phyloP scores from a whole-genome alignment of 1,284 basidiomycete genomes.

The Trichosporon inkin region DNA sequence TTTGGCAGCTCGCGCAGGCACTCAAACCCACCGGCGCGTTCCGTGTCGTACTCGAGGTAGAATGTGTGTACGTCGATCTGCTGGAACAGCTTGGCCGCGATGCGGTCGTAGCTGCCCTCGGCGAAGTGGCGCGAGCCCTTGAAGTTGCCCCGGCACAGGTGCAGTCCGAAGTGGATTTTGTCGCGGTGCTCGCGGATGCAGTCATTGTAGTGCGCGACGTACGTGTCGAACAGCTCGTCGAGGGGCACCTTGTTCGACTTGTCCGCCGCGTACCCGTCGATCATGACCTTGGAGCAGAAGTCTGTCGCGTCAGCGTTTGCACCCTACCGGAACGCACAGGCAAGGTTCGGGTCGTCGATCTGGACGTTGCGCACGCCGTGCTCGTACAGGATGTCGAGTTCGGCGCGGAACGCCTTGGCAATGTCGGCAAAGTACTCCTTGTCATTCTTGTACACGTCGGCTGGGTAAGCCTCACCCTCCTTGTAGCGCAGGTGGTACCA shows the following conservation, averaged over 20 bases:
- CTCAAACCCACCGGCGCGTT: constrained; percentile 65
- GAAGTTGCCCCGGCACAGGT: constrained; percentile 74
- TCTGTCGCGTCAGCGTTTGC: constrained; percentile 19
- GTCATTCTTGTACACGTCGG: constrained; percentile 27
- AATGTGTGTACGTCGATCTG: constrained; percentile 69
- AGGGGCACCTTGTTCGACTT: constrained; percentile 59
- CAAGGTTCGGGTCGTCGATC: constrained; percentile 60
- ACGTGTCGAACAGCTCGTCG: constrained; percentile 62
- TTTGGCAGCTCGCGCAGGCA: constrained; percentile 63
- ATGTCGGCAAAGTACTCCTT: constrained; percentile 57
- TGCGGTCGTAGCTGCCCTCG: constrained; percentile 68
- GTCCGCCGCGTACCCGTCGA: constrained; percentile 55
- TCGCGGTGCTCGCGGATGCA: constrained; percentile 58
- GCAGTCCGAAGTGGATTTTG: constrained; percentile 66
- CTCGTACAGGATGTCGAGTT: constrained; percentile 67
- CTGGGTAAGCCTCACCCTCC: constrained; percentile 30
- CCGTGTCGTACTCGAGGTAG: constrained; percentile 72
- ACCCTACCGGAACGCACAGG: too few relatives aligned
- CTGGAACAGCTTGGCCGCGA: constrained; percentile 66
- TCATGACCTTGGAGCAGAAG: constrained; percentile 38
- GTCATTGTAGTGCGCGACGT: constrained; percentile 67
- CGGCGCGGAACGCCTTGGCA: constrained; percentile 64
- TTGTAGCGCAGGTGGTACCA: constrained; percentile 64
- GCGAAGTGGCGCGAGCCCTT: constrained; percentile 64
- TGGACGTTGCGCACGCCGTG: constrained; percentile 68